These are phyloP conservation scores for Aethionema arabicum DNA, from an alignment of 345 rosid species.

Conservation along the genomic window DNA sequence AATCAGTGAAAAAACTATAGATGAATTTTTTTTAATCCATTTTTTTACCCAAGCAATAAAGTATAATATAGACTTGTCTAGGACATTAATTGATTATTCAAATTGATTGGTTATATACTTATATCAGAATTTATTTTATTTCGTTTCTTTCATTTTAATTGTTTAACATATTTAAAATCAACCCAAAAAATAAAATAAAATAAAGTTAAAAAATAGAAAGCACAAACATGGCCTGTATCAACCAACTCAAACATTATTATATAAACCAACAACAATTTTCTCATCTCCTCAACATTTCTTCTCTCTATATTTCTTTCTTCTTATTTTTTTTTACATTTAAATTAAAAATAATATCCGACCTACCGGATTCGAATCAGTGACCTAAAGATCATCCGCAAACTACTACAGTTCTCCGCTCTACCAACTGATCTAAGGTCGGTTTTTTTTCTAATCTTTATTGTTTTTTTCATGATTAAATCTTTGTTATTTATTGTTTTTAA, in stretches of 20 bases:
- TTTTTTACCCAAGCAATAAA: slow-evolving; percentile 8
- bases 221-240: slow-evolving; percentile 31
- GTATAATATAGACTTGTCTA: not conserved
- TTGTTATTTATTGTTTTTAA: slow-evolving; percentile 11
- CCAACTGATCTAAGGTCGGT: slow-evolving; percentile 90
- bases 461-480: not conserved
- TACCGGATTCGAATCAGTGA: slow-evolving; percentile 3
- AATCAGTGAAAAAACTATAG: slow-evolving; percentile 18
- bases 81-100: slow-evolving; percentile 6
- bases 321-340: slow-evolving; percentile 1
- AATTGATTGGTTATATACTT: slow-evolving; percentile 11
- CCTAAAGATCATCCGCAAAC: slow-evolving; percentile 9
- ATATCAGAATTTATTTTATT: slow-evolving; percentile 9
- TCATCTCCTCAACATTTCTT: slow-evolving; percentile 24
- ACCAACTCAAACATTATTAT: slow-evolving; percentile 30
- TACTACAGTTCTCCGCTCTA: slow-evolving; percentile 83
- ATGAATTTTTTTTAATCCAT: not conserved
- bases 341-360: not conserved
- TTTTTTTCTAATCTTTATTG: not conserved
- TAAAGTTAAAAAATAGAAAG: not conserved
- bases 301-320: slow-evolving; percentile 18
- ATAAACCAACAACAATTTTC: slow-evolving; percentile 34
- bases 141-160: slow-evolving; percentile 10
- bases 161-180: too few species aligned
- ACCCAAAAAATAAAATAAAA: too few species aligned